phyloP scores from a whole-genome alignment of 306 rosid genomes.

The Lupinus albus region DNA sequence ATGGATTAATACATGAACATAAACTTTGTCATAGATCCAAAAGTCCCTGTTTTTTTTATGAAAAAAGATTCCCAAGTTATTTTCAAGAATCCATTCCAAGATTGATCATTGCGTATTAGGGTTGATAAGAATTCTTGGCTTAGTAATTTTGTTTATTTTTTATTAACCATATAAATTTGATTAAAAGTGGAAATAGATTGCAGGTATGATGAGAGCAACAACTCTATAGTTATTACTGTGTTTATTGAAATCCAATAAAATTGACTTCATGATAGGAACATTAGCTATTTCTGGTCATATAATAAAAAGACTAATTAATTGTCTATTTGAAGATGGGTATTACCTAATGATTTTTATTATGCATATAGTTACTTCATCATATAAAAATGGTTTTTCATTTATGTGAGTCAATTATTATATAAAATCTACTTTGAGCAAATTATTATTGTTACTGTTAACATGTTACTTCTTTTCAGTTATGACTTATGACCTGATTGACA shows the following conservation, averaged over 20 bases:
- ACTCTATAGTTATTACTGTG: slow-evolving; percentile 6
- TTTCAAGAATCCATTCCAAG: slow-evolving; percentile 1
- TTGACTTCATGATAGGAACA: background rate
- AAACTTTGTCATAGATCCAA: too few relatives aligned
- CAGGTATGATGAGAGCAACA: background rate
- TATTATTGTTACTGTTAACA: too few relatives aligned
- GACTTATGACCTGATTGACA: too few relatives aligned
- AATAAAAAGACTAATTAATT: too few relatives aligned
- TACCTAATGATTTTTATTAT: background rate
- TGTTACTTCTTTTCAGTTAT: too few relatives aligned
- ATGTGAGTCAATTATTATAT: too few relatives aligned
- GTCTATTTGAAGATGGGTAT: background rate
- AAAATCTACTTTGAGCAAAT: too few relatives aligned
- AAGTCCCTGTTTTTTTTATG: background rate
- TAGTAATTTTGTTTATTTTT: slow-evolving; percentile 14
- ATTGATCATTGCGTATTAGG: background rate
- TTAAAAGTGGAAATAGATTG: slow-evolving; percentile 8
- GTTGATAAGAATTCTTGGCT: background rate
- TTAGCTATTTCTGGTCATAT: background rate
- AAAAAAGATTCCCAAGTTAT: background rate
- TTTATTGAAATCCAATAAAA: slow-evolving; percentile 3
- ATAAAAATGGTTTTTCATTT: too few relatives aligned
- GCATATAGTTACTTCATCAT: too few relatives aligned
- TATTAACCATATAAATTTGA: slow-evolving; percentile 14
- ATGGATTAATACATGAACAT: background rate